These are phyloP conservation scores for Colletotrichum nymphaeae DNA, from an alignment of 2,329 filamentous ascomycete genomes.

Conservation along the genomic window DNA sequence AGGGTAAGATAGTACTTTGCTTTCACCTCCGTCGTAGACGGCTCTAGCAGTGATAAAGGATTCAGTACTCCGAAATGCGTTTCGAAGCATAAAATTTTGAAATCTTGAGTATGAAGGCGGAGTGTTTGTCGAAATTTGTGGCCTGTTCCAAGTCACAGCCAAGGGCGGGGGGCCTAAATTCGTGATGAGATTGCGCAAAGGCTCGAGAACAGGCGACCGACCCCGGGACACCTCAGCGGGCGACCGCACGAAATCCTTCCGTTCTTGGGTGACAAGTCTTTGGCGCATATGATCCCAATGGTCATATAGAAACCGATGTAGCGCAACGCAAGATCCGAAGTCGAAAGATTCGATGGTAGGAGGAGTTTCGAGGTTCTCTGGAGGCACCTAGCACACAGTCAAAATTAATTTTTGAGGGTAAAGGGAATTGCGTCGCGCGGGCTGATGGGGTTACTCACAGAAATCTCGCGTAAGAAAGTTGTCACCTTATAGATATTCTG, in stretches of 20 bases:
- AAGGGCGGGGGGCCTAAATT: slow-evolving; percentile 75
- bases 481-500: slow-evolving; percentile 77
- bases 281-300: slow-evolving; percentile 78
- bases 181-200: slow-evolving; percentile 70
- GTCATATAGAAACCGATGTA: slow-evolving; percentile 77
- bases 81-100: slow-evolving; percentile 78
- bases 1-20: slow-evolving; percentile 58
- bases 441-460: slow-evolving; percentile 56
- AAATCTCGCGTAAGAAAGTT: slow-evolving; percentile 75
- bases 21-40: slow-evolving; percentile 78
- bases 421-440: background rate
- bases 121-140: slow-evolving; percentile 71
- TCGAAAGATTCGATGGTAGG: slow-evolving; percentile 67
- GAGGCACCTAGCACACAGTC: slow-evolving; percentile 52
- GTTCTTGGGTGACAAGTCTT: slow-evolving; percentile 69
- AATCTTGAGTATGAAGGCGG: slow-evolving; percentile 75
- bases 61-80: slow-evolving; percentile 73
- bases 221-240: slow-evolving; percentile 64
- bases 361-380: slow-evolving; percentile 56
- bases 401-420: background rate
- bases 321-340: slow-evolving; percentile 76
- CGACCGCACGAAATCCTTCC: slow-evolving; percentile 66
- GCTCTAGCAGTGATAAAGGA: slow-evolving; percentile 73
- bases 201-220: slow-evolving; percentile 68
- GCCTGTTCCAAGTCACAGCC: slow-evolving; percentile 77